Conservation (phyloP, 305 asterid genomes). For the Fraxinus floribunda region DNA sequence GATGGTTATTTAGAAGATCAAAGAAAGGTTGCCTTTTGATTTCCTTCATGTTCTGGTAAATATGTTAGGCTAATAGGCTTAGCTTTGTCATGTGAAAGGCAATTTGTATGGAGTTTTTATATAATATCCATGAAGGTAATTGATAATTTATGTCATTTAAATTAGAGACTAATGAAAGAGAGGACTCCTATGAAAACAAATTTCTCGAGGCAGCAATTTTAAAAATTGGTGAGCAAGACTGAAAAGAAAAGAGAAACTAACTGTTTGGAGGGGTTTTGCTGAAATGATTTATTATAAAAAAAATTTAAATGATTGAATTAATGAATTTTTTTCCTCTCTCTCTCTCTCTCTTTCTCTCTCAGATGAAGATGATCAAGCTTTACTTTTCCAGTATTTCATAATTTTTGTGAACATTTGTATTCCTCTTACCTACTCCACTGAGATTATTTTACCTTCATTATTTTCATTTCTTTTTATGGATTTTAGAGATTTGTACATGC, state of each 20-base stretch:
- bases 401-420: not conserved
- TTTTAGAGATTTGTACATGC: not conserved
- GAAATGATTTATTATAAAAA: not conserved
- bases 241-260: not conserved
- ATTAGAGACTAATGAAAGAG: not conserved
- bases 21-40: conserved; percentile 51
- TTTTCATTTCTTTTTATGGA: not conserved
- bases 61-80: not conserved
- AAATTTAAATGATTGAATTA: not conserved
- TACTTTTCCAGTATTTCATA: not conserved
- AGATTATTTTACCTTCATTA: not conserved
- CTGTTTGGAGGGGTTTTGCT: not conserved
- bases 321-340: not conserved
- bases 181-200: not conserved
- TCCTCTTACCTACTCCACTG: not conserved
- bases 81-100: not conserved
- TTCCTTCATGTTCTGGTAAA: not conserved
- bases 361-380: not conserved
- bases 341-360: not conserved
- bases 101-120: not conserved
- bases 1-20: conserved; percentile 60
- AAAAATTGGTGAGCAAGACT: not conserved
- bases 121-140: not conserved
- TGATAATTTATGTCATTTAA: not conserved
- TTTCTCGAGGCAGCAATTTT: not conserved